phyloP scores from a whole-genome alignment of 2,329 filamentous ascomycete genomes.

The Paracoccidioides lutzii region DNA sequence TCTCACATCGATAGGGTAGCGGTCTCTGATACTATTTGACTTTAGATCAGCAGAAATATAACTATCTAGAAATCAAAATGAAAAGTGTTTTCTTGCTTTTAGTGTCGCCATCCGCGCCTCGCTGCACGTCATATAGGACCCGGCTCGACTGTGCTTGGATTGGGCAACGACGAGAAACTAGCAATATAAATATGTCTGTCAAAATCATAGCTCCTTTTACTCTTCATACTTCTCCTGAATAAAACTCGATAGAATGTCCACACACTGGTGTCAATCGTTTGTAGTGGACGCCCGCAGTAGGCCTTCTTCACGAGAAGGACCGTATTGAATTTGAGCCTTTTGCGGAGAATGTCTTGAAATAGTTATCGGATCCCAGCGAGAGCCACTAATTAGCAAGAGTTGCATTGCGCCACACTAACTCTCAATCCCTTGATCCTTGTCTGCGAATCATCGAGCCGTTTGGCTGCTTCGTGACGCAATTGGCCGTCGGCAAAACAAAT shows the following conservation, averaged over 20 bases:
- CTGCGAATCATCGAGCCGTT: slow-evolving; percentile 8
- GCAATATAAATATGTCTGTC: neutral
- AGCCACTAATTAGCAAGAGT: neutral
- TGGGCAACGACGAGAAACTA: neutral
- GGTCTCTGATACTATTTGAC: too few species aligned
- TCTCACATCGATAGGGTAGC: too few species aligned
- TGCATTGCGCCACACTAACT: slow-evolving; percentile 1
- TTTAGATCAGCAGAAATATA: too few species aligned
- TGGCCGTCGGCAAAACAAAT: slow-evolving; percentile 3
- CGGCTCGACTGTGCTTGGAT: neutral
- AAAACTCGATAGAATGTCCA: neutral
- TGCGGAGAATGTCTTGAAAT: neutral
- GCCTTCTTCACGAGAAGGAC: neutral
- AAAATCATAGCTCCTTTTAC: neutral
- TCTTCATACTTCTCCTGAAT: neutral
- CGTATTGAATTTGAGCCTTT: neutral
- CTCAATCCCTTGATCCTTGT: neutral
- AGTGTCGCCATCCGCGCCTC: neutral
- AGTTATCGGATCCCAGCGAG: neutral
- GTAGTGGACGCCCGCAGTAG: too few species aligned
- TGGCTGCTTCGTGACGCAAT: slow-evolving; percentile 3
- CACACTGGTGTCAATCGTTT: too few species aligned
- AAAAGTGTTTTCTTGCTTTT: neutral
- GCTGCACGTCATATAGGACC: neutral
- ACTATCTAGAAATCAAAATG: neutral